phyloP scores from a whole-genome alignment of 139 green algal species.

The Nannochloris sp. region DNA sequence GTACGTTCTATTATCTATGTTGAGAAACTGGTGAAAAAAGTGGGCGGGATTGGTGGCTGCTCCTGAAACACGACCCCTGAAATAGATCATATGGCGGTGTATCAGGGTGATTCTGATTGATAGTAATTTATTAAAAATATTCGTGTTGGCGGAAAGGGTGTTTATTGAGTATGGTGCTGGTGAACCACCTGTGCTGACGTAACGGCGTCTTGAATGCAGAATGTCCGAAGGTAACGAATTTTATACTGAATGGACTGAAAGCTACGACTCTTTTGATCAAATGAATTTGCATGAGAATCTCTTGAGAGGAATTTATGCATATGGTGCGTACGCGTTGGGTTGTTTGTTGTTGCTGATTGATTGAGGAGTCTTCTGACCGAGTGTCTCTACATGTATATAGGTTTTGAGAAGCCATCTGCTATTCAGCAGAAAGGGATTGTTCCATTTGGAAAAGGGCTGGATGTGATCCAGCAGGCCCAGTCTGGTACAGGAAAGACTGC shows the following conservation, averaged over 20 bases:
- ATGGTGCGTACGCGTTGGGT: constrained; percentile 55
- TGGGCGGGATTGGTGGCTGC: neutral
- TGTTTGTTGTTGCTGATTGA: neutral
- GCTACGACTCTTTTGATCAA: constrained; percentile 91
- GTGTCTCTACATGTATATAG: constrained; percentile 14
- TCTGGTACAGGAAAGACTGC: constrained; percentile 99
- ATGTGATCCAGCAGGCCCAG: constrained; percentile 99
- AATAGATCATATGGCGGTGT: neutral
- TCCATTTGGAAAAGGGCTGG: constrained; percentile 91
- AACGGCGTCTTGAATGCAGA: constrained; percentile 32
- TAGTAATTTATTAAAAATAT: neutral
- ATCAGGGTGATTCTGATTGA: neutral
- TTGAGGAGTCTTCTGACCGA: neutral
- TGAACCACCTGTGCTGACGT: neutral
- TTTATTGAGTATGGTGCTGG: neutral
- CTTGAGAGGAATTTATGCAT: constrained; percentile 98
- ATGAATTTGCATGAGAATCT: constrained; percentile 99
- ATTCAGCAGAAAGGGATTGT: constrained; percentile 99
- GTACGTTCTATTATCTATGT: constrained; percentile 27
- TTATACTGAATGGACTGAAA: constrained; percentile 97
- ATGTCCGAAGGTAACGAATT: constrained; percentile 61
- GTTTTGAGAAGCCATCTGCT: constrained; percentile 99
- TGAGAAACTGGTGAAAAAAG: neutral
- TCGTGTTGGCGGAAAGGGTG: neutral
- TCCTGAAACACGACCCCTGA: neutral